phyloP scores from a whole-genome alignment of 805 yeast species.

The Kluyveromyces wickerhamii region DNA sequence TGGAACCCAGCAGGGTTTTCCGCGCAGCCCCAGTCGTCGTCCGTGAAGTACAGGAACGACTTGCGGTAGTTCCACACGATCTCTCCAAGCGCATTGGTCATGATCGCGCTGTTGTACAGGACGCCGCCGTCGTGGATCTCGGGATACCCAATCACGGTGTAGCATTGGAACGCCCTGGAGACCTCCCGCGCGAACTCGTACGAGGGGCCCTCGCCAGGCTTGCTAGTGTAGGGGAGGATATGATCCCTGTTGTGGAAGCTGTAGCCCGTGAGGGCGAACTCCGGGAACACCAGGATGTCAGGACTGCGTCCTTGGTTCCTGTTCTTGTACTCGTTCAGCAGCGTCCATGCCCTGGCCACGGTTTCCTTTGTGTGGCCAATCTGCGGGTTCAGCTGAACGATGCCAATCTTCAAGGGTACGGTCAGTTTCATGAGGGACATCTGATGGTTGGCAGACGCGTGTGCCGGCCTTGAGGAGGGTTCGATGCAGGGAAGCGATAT shows the following conservation, averaged over 20 bases:
- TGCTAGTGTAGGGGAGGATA: conserved; percentile 50
- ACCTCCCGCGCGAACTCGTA: conserved; percentile 49
- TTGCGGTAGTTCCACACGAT: conserved; percentile 64
- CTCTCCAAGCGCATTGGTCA: conserved; percentile 52
- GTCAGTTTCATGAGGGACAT: conserved; percentile 9
- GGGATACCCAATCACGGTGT: conserved; percentile 78
- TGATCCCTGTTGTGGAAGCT: conserved; percentile 44
- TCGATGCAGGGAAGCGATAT: too few species aligned
- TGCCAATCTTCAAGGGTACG: conserved; percentile 51
- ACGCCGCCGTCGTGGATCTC: conserved; percentile 34
- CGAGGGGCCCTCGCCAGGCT: conserved; percentile 38
- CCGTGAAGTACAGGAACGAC: conserved; percentile 68
- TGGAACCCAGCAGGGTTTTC: conserved; percentile 61
- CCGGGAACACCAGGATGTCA: conserved; percentile 76
- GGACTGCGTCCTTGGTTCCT: conserved; percentile 27
- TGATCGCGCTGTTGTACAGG: conserved; percentile 64
- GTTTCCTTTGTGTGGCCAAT: conserved; percentile 54
- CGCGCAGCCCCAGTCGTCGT: conserved; percentile 68
- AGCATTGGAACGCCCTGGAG: conserved; percentile 45
- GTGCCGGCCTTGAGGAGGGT: too few species aligned
- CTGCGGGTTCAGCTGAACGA: conserved; percentile 59
- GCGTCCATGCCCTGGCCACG: conserved; percentile 36
- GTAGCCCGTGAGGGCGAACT: conserved; percentile 79
- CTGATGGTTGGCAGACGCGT: too few species aligned
- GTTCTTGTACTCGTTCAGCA: conserved; percentile 28